A percentile compares a stretch with the other conserved stretches of the same genome.
Evolutionary conservation across 2,329 filamentous ascomycete genomes (phyloP).

Genomic region (Colletotrichum filicis): DNA sequence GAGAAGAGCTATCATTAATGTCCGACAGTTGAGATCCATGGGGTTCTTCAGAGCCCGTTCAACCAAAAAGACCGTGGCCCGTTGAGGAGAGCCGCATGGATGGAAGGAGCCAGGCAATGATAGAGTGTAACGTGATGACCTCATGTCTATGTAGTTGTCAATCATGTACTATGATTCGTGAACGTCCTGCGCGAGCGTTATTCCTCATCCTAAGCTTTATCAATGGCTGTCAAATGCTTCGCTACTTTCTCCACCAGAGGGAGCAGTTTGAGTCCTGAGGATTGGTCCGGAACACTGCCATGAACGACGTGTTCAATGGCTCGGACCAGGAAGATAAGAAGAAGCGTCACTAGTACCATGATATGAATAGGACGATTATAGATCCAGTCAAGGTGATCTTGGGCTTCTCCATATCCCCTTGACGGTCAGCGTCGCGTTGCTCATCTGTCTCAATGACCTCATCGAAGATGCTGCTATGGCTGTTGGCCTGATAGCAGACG

Average conservation of each 20-base stretch:
- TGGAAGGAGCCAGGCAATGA: slow-evolving; percentile 78
- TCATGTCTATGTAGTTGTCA: slow-evolving; percentile 52
- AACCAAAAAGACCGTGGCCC: slow-evolving; percentile 77
- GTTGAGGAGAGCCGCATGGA: slow-evolving; percentile 82
- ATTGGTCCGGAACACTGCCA: slow-evolving; percentile 45
- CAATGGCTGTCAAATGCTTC: slow-evolving; percentile 75
- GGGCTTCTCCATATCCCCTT: slow-evolving; percentile 65
- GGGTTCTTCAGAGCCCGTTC: slow-evolving; percentile 73
- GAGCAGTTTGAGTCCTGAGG: slow-evolving; percentile 68
- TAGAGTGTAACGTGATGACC: slow-evolving; percentile 75
- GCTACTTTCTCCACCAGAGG: slow-evolving; percentile 77
- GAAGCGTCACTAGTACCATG: slow-evolving; percentile 70
- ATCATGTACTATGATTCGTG: no score
- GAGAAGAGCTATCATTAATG: slow-evolving; percentile 79
- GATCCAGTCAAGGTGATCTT: slow-evolving; percentile 76
- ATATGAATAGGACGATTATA: slow-evolving; percentile 65
- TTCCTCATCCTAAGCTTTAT: slow-evolving; percentile 69
- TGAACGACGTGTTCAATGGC: slow-evolving; percentile 66
- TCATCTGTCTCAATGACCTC: slow-evolving; percentile 62
- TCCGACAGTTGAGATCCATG: slow-evolving; percentile 79
- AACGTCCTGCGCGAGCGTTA: neutral
- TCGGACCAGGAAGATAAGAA: slow-evolving; percentile 75
- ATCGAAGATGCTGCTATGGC: slow-evolving; percentile 72
- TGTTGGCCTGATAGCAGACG: slow-evolving; percentile 71
- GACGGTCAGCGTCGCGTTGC: slow-evolving; percentile 66